Conservation (phyloP, 2,329 filamentous ascomycete species). For the Ascochyta koolunga region DNA sequence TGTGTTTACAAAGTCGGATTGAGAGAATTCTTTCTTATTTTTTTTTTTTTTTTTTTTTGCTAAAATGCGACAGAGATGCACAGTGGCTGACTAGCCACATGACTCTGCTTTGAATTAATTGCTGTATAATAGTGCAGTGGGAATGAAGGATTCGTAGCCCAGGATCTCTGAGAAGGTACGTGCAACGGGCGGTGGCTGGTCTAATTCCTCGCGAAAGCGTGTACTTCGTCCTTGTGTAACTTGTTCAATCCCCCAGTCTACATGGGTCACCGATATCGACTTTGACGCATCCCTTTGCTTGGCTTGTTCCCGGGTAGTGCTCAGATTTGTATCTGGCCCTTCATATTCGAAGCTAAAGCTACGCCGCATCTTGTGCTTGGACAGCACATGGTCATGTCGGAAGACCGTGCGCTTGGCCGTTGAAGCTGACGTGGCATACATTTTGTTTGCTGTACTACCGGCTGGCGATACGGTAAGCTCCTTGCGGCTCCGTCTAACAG, state of each 20-base stretch:
- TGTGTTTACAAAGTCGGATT: no score
- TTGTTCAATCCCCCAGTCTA: neutral
- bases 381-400: neutral
- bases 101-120: neutral
- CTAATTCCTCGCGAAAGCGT: neutral
- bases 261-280: neutral
- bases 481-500: constrained; percentile 1
- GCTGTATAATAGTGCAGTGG: neutral
- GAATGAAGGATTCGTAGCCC: neutral
- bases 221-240: neutral
- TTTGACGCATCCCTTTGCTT: neutral
- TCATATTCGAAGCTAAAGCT: constrained; percentile 3
- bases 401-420: neutral
- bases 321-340: neutral
- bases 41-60: neutral
- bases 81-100: neutral
- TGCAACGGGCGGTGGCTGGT: neutral
- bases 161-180: constrained; percentile 7
- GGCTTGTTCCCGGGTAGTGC: neutral
- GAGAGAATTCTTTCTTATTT: no score
- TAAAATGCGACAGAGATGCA: neutral
- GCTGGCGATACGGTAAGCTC: no score
- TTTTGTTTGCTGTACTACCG: neutral
- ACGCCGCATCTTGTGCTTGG: neutral
- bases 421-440: neutral